Conservation (phyloP, 2,329 filamentous ascomycete species). For the Beauveria varroae region DNA sequence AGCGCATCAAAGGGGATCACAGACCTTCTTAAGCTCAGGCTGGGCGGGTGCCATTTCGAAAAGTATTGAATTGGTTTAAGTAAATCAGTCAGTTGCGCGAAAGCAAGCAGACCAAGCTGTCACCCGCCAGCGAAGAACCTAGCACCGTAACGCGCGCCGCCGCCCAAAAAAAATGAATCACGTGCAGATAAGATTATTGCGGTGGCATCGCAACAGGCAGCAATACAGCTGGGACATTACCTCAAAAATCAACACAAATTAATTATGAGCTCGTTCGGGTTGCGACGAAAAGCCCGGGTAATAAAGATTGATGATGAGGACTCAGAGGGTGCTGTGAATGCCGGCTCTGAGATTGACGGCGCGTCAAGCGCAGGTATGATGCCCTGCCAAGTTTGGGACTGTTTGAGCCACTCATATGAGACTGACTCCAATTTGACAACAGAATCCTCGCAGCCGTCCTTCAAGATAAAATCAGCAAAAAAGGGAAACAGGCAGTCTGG, state of each 20-base stretch:
- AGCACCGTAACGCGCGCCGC: constrained; percentile 12
- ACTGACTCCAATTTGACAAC: constrained; percentile 11
- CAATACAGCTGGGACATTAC: neutral
- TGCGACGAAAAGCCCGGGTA: constrained; percentile 65
- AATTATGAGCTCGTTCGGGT: constrained; percentile 47
- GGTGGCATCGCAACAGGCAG: neutral
- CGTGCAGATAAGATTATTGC: constrained; percentile 42
- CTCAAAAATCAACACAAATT: constrained; percentile 7
- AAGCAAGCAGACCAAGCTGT: neutral
- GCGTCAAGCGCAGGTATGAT: constrained; percentile 32
- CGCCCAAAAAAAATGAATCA: constrained; percentile 28
- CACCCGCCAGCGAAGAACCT: constrained; percentile 5
- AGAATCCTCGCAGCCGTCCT: constrained; percentile 30
- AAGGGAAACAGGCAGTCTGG: constrained; percentile 52
- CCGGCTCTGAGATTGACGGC: constrained; percentile 18
- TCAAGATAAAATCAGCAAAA: constrained; percentile 36
- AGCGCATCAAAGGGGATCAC: neutral
- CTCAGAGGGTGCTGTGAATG: constrained; percentile 27
- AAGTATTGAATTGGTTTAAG: constrained; percentile 17
- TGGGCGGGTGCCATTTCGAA: constrained; percentile 93
- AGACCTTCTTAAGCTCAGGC: constrained; percentile 96
- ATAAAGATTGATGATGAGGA: constrained; percentile 65
- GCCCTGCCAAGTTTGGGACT: constrained; percentile 1
- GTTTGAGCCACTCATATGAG: neutral
- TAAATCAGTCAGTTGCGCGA: neutral